Base-by-base conservation (phyloP, 2,329 filamentous ascomycete genomes). In the Nectriaceae sp. region DNA sequence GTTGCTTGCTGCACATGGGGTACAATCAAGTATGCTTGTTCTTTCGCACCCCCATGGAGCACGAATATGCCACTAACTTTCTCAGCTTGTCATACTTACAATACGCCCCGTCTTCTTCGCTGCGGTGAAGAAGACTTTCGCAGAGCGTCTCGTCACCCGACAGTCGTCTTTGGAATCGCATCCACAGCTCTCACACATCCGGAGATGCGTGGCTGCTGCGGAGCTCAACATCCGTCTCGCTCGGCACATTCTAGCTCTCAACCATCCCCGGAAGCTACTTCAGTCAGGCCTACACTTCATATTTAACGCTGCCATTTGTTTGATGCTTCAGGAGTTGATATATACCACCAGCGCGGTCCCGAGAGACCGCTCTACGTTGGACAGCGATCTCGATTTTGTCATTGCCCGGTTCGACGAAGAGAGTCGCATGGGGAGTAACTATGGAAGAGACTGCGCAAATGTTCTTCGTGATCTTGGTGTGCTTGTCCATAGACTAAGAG, bases 241-340 rank as follows among this genome's bases (percentile, higher is more conserved):
- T 8, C 66, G 69, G 16, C 69, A 73, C 46, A 60, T 75, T 10
- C 60, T 67, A 4, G 57, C 64, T 20, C 59, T 72, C 4, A 70
- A 69, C 38, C 61, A 64, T 6, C 64, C 65, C 24, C 63, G 67
- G 13, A 75, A 72, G 52, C 67, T 76, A 3, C 66, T 75, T 8
- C 70, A 77, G 35, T 66, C 70, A 0, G 72, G 72, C 10, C 64
- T 79, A 42, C 76, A 79, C 61, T 70, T 73, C 54, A 68, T 78
- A 33, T 78, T 79, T 65, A 78, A 77, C 57, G 75, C 76, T 3
- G 73, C 75, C 46, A 67, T 77, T 31, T 68, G 77, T 16, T 66
- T 80, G 24, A 69, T 77, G 45, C 66, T 80, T 44, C 69, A 74
- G 49, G 69, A 73, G 49, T 66, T 78, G 20, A 63, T 76, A 3